These are phyloP conservation scores for Arxiozyma telluris DNA, from an alignment of 1,139 yeast genomes.

Conservation along the genomic window DNA sequence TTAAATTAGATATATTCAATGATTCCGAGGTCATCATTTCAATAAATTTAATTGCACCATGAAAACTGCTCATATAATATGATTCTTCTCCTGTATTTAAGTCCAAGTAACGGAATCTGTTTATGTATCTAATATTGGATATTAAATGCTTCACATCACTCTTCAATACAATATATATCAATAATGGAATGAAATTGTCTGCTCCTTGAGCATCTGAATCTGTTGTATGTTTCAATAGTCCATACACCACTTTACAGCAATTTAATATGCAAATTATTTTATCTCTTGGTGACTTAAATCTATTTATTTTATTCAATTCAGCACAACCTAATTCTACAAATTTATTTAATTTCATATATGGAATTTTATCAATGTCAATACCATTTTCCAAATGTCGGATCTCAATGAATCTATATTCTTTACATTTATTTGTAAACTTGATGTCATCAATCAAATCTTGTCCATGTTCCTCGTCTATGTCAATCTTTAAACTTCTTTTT, in stretches of 20 bases:
- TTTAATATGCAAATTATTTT: conserved; percentile 85
- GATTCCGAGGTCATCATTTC: conserved; percentile 49
- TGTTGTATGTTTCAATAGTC: conserved; percentile 60
- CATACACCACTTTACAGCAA: conserved; percentile 87
- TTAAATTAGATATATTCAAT: conserved; percentile 57
- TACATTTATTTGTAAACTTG: conserved; percentile 46
- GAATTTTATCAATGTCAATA: conserved; percentile 22
- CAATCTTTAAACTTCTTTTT: conserved; percentile 31
- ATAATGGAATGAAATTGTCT: conserved; percentile 80
- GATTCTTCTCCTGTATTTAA: conserved; percentile 82
- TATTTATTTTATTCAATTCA: conserved; percentile 68
- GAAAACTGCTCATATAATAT: conserved; percentile 77
- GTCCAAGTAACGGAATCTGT: conserved; percentile 66
- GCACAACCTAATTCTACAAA: conserved; percentile 63
- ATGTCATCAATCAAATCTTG: conserved; percentile 59
- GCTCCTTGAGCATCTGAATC: conserved; percentile 53
- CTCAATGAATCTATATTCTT: conserved; percentile 64
- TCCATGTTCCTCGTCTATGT: conserved; percentile 41
- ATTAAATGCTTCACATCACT: conserved; percentile 55
- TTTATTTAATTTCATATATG: conserved; percentile 40
- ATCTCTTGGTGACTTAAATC: conserved; percentile 88
- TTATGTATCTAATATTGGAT: conserved; percentile 78
- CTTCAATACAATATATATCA: conserved; percentile 69
- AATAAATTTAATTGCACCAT: conserved; percentile 75
- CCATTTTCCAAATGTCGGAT: conserved; percentile 63